These are phyloP conservation scores for Xerocomellus amylosporus DNA, from an alignment of 768 basidiomycete species.

Conservation along the genomic window DNA sequence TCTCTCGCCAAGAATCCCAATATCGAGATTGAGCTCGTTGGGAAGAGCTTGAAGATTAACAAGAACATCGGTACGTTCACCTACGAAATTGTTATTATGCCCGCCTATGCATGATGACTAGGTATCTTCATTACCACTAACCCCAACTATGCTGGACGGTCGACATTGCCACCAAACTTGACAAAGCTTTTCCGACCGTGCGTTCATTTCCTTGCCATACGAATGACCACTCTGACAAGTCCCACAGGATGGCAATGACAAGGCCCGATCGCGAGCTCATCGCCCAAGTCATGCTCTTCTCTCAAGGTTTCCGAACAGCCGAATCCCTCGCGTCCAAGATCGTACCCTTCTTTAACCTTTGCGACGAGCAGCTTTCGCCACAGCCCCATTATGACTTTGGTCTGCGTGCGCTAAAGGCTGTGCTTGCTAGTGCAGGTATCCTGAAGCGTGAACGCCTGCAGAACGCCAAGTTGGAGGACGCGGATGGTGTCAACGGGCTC, in stretches of 20 bases:
- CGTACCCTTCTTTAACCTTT: slow-evolving; percentile 99
- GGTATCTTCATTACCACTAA: slow-evolving; percentile 99
- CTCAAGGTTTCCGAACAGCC: slow-evolving; percentile 97
- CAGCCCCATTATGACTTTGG: slow-evolving; percentile 99
- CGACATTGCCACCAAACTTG: slow-evolving; percentile 80
- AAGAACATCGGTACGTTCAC: slow-evolving; percentile 74
- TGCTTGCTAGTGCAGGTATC: slow-evolving; percentile 94
- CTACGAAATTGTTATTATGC: background rate
- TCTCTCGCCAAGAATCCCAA: slow-evolving; percentile 78
- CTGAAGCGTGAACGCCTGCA: slow-evolving; percentile 89
- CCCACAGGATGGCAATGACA: slow-evolving; percentile 93
- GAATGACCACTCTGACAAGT: slow-evolving; percentile 8
- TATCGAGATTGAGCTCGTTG: slow-evolving; percentile 92
- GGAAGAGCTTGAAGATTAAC: slow-evolving; percentile 90
- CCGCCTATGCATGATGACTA: slow-evolving; percentile 28
- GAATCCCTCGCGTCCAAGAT: slow-evolving; percentile 98
- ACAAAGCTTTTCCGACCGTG: slow-evolving; percentile 93
- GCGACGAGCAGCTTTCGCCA: slow-evolving; percentile 92
- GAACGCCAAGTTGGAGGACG: slow-evolving; percentile 38
- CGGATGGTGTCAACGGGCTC: slow-evolving; percentile 47
- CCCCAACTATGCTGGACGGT: slow-evolving; percentile 97
- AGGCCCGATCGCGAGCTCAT: slow-evolving; percentile 97
- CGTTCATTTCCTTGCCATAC: slow-evolving; percentile 29
- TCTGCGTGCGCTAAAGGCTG: slow-evolving; percentile 94
- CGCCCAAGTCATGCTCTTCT: slow-evolving; percentile 99